Conservation (phyloP, 805 yeast genomes). For the Jamesozyma spencerorum region DNA sequence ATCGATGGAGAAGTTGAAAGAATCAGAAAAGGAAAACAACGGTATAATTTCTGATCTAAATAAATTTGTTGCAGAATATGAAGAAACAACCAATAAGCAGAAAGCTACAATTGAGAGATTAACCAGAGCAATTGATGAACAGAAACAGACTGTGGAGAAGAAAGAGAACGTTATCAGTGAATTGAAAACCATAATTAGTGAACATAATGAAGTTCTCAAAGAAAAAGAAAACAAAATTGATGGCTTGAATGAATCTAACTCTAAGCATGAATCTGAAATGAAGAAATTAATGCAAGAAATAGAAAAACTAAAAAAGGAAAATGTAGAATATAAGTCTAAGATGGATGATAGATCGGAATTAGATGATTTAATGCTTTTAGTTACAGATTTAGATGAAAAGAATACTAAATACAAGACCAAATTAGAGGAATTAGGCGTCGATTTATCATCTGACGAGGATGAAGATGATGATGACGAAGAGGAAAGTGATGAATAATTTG, state of each 20-base stretch:
- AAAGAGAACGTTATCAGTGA: too few relatives aligned
- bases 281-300: constrained; percentile 2
- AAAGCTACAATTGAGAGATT: too few relatives aligned
- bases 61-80: too few relatives aligned
- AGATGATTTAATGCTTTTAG: constrained; percentile 68
- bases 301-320: constrained; percentile 4
- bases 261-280: constrained; percentile 4
- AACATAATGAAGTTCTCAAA: too few relatives aligned
- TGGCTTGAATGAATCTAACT: background rate
- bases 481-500: constrained; percentile 30
- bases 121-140: too few relatives aligned
- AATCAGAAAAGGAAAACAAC: too few relatives aligned
- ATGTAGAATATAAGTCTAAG: constrained; percentile 7
- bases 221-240: background rate
- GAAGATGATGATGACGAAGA: constrained; percentile 57
- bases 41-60: too few relatives aligned
- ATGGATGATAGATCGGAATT: constrained; percentile 18
- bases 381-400: constrained; percentile 69
- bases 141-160: too few relatives aligned
- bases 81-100: too few relatives aligned
- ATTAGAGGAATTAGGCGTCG: constrained; percentile 46
- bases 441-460: constrained; percentile 62
- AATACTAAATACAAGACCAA: constrained; percentile 47
- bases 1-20: background rate
- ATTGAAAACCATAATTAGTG: too few relatives aligned